Percentiles rank a stretch among this genome's conserved stretches.
These are phyloP conservation scores for Talaromyces proteolyticus DNA, from an alignment of 495 filamentous ascomycete species.

Conservation along the genomic window DNA sequence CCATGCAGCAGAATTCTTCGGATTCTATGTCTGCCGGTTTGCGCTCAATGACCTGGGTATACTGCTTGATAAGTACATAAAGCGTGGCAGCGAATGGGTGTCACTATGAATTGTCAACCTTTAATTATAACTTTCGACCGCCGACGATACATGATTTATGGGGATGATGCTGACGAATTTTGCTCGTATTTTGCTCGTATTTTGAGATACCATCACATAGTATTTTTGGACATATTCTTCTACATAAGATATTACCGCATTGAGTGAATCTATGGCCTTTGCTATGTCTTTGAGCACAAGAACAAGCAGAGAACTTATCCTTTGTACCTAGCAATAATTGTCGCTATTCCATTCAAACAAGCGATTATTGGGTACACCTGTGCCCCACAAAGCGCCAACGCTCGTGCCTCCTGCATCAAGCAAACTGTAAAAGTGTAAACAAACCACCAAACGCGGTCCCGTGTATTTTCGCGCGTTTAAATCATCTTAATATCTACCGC, in stretches of 20 bases:
- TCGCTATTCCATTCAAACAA: too few relatives aligned
- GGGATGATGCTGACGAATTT: slow-evolving; percentile 12
- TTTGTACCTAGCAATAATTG: too few relatives aligned
- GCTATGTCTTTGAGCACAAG: too few relatives aligned
- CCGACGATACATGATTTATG: slow-evolving; percentile 18
- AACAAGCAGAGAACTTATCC: too few relatives aligned
- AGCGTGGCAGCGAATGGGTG: slow-evolving; percentile 94
- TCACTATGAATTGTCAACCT: slow-evolving; percentile 37
- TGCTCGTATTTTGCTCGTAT: slow-evolving; percentile 13
- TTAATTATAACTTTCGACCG: slow-evolving; percentile 11
- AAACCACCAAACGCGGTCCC: background rate
- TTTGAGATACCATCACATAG: slow-evolving; percentile 28
- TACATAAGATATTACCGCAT: background rate
- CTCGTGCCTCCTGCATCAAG: background rate
- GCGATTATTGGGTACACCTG: too few relatives aligned
- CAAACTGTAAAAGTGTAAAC: background rate
- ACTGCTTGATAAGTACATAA: slow-evolving; percentile 95
- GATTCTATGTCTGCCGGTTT: slow-evolving; percentile 93
- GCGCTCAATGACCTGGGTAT: slow-evolving; percentile 77
- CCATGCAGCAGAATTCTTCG: slow-evolving; percentile 96
- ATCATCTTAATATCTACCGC: too few relatives aligned
- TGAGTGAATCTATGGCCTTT: too few relatives aligned
- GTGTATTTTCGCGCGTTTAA: background rate
- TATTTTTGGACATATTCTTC: slow-evolving; percentile 3
- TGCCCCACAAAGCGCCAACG: too few relatives aligned